Percentiles rank a stretch among this genome's conserved stretches.
phyloP scores from a whole-genome alignment of 805 yeast genomes.

The Kodamaea neixiangensis region DNA sequence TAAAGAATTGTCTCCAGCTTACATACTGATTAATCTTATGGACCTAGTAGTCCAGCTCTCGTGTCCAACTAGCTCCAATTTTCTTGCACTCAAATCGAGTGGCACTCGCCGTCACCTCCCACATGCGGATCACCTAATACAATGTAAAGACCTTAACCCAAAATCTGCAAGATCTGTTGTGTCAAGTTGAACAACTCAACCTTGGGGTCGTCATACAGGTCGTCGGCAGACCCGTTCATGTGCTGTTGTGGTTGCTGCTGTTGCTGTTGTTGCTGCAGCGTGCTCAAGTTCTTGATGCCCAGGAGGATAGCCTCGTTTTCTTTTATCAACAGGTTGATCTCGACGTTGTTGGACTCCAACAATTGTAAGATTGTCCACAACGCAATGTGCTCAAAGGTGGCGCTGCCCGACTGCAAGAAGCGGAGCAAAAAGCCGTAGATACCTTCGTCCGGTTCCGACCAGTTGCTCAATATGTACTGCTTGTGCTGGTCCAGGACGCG shows the following conservation, averaged over 20 bases:
- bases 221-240: constrained; percentile 17
- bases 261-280: constrained; percentile 37
- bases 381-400: constrained; percentile 97
- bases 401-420: constrained; percentile 79
- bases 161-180: constrained; percentile 62
- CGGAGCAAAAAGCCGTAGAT: constrained; percentile 78
- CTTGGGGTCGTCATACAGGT: constrained; percentile 59
- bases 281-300: constrained; percentile 52
- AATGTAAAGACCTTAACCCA: constrained; percentile 27
- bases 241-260: constrained; percentile 18
- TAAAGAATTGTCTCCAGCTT: not conserved
- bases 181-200: constrained; percentile 65
- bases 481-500: constrained; percentile 78
- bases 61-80: not conserved
- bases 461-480: constrained; percentile 68
- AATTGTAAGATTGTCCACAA: constrained; percentile 95
- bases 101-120: not conserved
- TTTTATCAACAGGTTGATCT: constrained; percentile 57
- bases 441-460: constrained; percentile 83
- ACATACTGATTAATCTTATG: not conserved
- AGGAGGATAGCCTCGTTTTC: constrained; percentile 54
- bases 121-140: not conserved
- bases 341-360: constrained; percentile 78
- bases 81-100: not conserved
- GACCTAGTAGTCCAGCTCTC: not conserved